Base-by-base conservation (phyloP, 345 rosid genomes). In the Balakata baccata region DNA sequence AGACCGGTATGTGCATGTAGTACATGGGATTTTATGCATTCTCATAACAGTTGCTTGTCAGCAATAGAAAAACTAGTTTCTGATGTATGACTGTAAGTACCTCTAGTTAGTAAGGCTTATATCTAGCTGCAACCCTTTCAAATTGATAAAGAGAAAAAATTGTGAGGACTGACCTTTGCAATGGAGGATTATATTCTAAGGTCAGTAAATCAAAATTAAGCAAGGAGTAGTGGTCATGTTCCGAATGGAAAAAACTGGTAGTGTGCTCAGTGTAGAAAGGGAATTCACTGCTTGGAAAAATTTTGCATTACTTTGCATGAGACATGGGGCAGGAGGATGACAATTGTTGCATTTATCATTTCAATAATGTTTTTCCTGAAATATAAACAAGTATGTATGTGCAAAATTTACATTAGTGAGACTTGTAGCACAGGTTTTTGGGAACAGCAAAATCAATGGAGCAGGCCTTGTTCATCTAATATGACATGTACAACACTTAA, bases 1-100 rank as follows among this genome's bases (percentile, higher is more conserved):
- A 82, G 99, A 95, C 81, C 88, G 89, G 99, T 95, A 87, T 74
- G 92, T 78, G 53, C 23, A 43, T 20, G 13, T 37, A 59, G 47
- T 39, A 38, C 63, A 38, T 29, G 57, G 58, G 18, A 45, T 56
- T 38, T 63, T 37, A n/a, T 62, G 34, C 46, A 17, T 71, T 14
- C 11, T 9, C 34, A 4, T 41, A 23, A 22, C 39, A 60, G 8
- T 46, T 60, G 25, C 37, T 62, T 60, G 67, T 61, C 64, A 29
- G 46, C 37, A 20, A 38, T 53, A 3, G 46, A 61, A 3, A 29
- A 34, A 49, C 14, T 43, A 18, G 47, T 61, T 49, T 25, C 57
- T 46, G 56, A 60, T 39, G 11, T 38, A 13, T 64, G 68, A 64
- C 29, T 39, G 22, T 9, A 59, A 51, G 39, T 29, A 8, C 72